These are phyloP conservation scores for Gleditsia sinensis DNA, from an alignment of 306 rosid species.

Conservation along the genomic window DNA sequence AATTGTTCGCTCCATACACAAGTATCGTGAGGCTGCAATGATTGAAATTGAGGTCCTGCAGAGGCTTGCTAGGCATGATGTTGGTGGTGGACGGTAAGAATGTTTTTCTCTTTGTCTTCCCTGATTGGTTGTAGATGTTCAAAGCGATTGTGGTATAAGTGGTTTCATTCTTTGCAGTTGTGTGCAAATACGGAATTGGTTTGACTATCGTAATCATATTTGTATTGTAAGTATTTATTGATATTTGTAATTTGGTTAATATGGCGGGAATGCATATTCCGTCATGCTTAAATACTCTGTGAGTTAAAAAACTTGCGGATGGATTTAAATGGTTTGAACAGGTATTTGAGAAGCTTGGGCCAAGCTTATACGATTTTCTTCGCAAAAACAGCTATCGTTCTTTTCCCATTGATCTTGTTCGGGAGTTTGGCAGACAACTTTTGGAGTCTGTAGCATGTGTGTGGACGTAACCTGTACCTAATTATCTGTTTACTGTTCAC, in stretches of 20 bases:
- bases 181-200: slow-evolving; percentile 97
- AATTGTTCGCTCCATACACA: slow-evolving; percentile 67
- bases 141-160: slow-evolving; percentile 62
- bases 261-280: slow-evolving; percentile 55
- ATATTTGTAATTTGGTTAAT: slow-evolving; percentile 59
- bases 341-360: slow-evolving; percentile 97
- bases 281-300: slow-evolving; percentile 71
- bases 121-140: slow-evolving; percentile 46
- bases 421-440: slow-evolving; percentile 92
- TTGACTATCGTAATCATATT: slow-evolving; percentile 90
- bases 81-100: slow-evolving; percentile 69
- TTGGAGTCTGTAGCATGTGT: slow-evolving; percentile 97
- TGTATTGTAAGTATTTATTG: slow-evolving; percentile 89
- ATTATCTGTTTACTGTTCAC: slow-evolving; percentile 41
- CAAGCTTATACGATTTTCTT: slow-evolving; percentile 92
- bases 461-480: slow-evolving; percentile 73
- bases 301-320: slow-evolving; percentile 83
- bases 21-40: slow-evolving; percentile 82
- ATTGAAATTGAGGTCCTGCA: slow-evolving; percentile 74
- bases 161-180: slow-evolving; percentile 86
- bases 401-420: slow-evolving; percentile 91
- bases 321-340: slow-evolving; percentile 82
- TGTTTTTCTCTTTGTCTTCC: slow-evolving; percentile 23
- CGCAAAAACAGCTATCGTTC: slow-evolving; percentile 91
- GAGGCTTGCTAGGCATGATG: slow-evolving; percentile 68